Percentiles rank a stretch among this genome's conserved stretches.
Evolutionary conservation across 192 early-diverging fungal species (phyloP).

Genomic region (Dissophora ornata): DNA sequence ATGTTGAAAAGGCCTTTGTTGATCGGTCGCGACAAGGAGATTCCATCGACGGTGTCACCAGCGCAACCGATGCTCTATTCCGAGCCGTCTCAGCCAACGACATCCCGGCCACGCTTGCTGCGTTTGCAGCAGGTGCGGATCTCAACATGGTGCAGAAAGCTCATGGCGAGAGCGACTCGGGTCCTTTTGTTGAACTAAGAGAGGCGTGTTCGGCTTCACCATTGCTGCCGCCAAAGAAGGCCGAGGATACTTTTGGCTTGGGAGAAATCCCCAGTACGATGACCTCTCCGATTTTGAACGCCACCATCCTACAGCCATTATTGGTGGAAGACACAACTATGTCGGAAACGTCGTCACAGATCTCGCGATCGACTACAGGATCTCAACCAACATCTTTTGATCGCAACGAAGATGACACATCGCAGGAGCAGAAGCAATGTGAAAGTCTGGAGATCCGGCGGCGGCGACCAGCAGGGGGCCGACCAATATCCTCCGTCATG

Average conservation of each 20-base stretch:
- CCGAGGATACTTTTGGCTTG: neutral
- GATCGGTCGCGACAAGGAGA: neutral
- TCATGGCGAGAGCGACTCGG: conserved; percentile 12
- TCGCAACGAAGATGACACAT: neutral
- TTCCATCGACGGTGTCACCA: conserved; percentile 5
- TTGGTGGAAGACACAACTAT: neutral
- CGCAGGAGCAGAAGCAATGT: neutral
- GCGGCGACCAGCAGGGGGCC: conserved; percentile 13
- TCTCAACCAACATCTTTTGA: conserved; percentile 12
- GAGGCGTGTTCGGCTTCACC: neutral
- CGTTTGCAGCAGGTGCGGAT: conserved; percentile 54
- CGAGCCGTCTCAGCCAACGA: conserved; percentile 56
- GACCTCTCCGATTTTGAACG: neutral
- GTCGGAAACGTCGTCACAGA: conserved; percentile 29
- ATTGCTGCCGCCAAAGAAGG: conserved; percentile 6
- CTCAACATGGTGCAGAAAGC: conserved; percentile 54
- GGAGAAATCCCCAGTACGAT: neutral
- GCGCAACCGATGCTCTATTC: conserved; percentile 53
- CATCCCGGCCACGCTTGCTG: conserved; percentile 51
- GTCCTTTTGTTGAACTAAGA: conserved; percentile 13
- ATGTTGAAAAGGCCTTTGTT: conserved; percentile 64
- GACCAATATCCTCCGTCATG: conserved; percentile 42
- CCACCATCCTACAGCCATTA: neutral
- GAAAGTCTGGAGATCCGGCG: conserved; percentile 16
- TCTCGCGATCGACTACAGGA: conserved; percentile 13